phyloP scores from a whole-genome alignment of 352 stramenopile species.

The Phytophthora brassicae region DNA sequence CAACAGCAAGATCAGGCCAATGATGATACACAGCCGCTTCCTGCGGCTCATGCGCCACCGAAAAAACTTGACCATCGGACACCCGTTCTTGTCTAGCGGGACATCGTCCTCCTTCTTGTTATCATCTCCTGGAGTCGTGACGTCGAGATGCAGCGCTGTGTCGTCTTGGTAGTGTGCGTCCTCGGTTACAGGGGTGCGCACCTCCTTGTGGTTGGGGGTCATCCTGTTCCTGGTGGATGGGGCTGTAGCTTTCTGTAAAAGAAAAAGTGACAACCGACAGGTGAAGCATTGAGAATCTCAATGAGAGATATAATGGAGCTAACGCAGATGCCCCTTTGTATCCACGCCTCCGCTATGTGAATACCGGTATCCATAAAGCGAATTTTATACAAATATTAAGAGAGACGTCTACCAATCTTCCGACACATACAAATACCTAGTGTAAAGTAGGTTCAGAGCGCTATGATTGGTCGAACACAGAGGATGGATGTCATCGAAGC shows the following conservation, averaged over 20 bases:
- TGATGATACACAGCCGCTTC: slow-evolving; percentile 37
- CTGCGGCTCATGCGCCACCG: slow-evolving; percentile 50
- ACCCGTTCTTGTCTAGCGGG: slow-evolving; percentile 17
- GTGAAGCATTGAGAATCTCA: not conserved
- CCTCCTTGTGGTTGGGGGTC: slow-evolving; percentile 24
- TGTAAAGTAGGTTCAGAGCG: no score
- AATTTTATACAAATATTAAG: no score
- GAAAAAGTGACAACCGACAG: slow-evolving; percentile 9
- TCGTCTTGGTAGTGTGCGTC: slow-evolving; percentile 24
- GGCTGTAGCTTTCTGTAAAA: slow-evolving; percentile 12
- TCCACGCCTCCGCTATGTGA: slow-evolving; percentile 14
- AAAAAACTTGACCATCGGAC: slow-evolving; percentile 45
- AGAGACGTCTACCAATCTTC: no score
- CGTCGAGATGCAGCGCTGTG: slow-evolving; percentile 16
- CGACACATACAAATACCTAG: no score
- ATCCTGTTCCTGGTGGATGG: not conserved
- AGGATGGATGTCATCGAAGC: no score
- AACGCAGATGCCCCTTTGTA: slow-evolving; percentile 12
- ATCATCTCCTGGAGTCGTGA: slow-evolving; percentile 15
- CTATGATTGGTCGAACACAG: no score
- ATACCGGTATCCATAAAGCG: no score
- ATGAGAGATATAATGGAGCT: not conserved
- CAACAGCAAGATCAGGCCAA: slow-evolving; percentile 36
- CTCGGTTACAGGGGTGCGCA: slow-evolving; percentile 21
- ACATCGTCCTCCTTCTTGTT: slow-evolving; percentile 23